Base-by-base conservation (phyloP, 1,284 basidiomycete genomes). In the Boletus mariae region DNA sequence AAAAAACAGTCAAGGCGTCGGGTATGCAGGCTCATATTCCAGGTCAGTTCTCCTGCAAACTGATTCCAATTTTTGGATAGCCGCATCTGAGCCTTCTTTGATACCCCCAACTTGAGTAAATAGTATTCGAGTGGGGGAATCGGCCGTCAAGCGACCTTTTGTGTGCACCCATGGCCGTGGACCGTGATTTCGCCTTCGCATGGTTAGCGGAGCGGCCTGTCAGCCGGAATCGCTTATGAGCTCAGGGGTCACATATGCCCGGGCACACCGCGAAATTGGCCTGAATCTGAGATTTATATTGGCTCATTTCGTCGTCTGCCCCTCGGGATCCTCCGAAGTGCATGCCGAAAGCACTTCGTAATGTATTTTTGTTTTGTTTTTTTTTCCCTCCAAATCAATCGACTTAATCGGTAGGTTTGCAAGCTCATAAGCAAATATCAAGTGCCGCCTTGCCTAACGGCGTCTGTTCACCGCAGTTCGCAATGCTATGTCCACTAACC, bases 261-360 rank as follows among this genome's bases (percentile, higher is more conserved):
- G 29, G 44, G 38, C 44, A 49, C 28, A 45, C 42, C 37, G 49
- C 56, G 53, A 64, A 61, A 52, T 58, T 49, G 59, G 45, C 23
- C 49, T 37, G 44, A 67, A 65, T 65, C 64, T 65, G 40, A 65
- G 64, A 65, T 65, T 69, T 56, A 63, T 61, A 34, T 43, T 26
- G 51, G 46, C 53, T 56, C 59, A 56, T 68, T 56, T 63, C 43
- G 25, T 57, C 52, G 49, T 54, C 49, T 47, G 43, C 37, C 47
- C 32, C 51, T 57, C 68, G 63, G 66, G 61, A 57, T 59, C 49
- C 57, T 50, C 64, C 61, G 66, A 53, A 49, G 52, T 46, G 17
- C 20, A 51, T 61, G 57, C 61, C 56, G 52, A 55, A 45, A 64
- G 69, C 54, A 31, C 49, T 29, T 61, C 20, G 31, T 31, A 26